Evolutionary conservation across 176 grass and related monocot species (phyloP).

Genomic region (Secale cereale): DNA sequence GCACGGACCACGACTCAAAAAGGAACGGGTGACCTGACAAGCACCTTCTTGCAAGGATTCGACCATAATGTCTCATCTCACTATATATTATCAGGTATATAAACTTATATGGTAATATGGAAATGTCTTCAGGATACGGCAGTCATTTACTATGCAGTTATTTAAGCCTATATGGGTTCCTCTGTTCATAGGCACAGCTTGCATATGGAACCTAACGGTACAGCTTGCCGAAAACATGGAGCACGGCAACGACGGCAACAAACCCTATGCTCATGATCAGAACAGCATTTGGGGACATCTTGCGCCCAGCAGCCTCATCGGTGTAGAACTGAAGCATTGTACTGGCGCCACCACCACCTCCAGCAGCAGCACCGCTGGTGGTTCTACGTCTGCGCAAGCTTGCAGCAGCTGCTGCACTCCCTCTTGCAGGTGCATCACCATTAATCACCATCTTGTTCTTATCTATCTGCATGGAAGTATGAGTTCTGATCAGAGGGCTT

Average conservation of each 20-base stretch:
- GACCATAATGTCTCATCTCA: not conserved
- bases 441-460: not conserved
- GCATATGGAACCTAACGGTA: constrained; percentile 42
- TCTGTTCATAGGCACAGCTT: not conserved
- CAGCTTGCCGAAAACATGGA: constrained; percentile 88
- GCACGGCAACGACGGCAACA: constrained; percentile 67
- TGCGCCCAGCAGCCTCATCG: too few relatives aligned
- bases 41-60: not conserved
- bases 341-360: not conserved
- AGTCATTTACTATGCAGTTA: constrained; percentile 9
- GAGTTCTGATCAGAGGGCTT: not conserved
- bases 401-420: constrained; percentile 5
- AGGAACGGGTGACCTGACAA: not conserved
- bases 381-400: not conserved
- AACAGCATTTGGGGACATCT: constrained; percentile 11
- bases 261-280: constrained; percentile 96
- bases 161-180: not conserved
- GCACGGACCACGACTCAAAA: too few relatives aligned
- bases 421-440: not conserved
- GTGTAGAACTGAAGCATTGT: not conserved
- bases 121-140: not conserved
- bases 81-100: not conserved
- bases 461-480: not conserved
- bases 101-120: not conserved
- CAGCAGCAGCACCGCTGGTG: not conserved